Evolutionary conservation across 2,329 filamentous ascomycete species (phyloP).

Genomic region (Fonsecaea monophora): DNA sequence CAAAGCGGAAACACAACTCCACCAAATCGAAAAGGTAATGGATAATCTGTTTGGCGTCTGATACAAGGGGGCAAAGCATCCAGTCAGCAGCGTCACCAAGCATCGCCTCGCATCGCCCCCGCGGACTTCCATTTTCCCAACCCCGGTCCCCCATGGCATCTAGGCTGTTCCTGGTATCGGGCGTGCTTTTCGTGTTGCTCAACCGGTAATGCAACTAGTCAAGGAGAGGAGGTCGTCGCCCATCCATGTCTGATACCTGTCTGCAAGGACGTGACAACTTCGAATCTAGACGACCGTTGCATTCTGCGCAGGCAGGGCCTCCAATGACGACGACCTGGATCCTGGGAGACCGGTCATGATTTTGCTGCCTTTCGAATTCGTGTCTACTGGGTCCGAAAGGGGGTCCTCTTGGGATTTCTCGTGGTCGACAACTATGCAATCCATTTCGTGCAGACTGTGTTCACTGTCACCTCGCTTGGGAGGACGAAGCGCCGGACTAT

Average conservation of each 20-base stretch:
- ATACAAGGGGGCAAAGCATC: background rate
- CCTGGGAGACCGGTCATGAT: background rate
- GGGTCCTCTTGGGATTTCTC: background rate
- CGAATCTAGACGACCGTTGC: background rate
- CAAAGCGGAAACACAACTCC: conserved; percentile 4
- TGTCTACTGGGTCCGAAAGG: background rate
- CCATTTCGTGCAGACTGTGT: background rate
- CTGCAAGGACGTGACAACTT: background rate
- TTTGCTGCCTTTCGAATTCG: background rate
- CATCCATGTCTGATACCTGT: background rate
- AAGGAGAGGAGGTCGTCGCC: background rate
- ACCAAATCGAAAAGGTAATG: background rate
- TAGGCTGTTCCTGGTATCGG: background rate
- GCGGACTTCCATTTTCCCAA: background rate
- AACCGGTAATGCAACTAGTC: background rate
- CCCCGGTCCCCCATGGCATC: background rate
- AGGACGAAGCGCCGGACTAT: background rate
- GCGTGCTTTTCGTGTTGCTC: background rate
- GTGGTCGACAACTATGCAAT: background rate
- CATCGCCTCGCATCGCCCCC: background rate
- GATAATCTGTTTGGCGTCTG: background rate
- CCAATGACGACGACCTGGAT: background rate
- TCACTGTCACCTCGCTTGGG: background rate
- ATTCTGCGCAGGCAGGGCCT: background rate
- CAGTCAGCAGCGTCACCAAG: background rate